Evolutionary conservation across 805 yeast genomes (phyloP), one percentile per base, ranked within the genome.

Genomic region (Suhomyces xylopsoci): DNA sequence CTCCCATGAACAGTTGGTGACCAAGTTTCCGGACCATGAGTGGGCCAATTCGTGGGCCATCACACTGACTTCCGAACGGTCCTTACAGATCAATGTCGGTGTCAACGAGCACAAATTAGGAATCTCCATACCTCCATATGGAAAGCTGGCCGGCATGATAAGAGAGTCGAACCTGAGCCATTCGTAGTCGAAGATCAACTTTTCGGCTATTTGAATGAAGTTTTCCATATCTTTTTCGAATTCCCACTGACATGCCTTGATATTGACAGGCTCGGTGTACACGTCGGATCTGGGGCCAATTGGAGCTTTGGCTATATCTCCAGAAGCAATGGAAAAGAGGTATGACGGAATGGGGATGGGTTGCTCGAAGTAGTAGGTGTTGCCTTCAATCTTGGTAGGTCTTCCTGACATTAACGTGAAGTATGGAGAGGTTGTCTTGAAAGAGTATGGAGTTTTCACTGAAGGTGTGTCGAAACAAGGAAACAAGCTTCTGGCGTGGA

Each of bases 51-150:
- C 74, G 58, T 70, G 74, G 10, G 73, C 73, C 62, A 70, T 60
- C 5, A 70, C 74, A 41, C 59, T 62, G 22, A 67, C 68, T 55
- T 69, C 71, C 10, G 73, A 65, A 47, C 73, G 57, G 57, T 70
- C 74, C 41, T 63, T 62, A 55, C 70, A 60, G 40, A 70, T 63
- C 50, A 70, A 59, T 3, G 73, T 69, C 0, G 73, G 73, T 5
- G 74, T 69, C 54, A 68, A 67, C 51, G 64, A 68, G 8, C 73
- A 68, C 52, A 67, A 56, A 51, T 68, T 68, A 28, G 74, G 74
- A 52, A 66, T 70, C 47, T 70, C 74, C 74, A 70, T 70, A n/a
- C 73, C 74, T 17, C 74, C 74, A 51, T 69, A 70, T 3, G 74
- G 74, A 53, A 68, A 70, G 41, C 67, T 60, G 36, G 55, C 42